Evolutionary conservation across 345 rosid species (phyloP), one percentile per base, ranked within the genome.

Genomic region (Salix dunnii): DNA sequence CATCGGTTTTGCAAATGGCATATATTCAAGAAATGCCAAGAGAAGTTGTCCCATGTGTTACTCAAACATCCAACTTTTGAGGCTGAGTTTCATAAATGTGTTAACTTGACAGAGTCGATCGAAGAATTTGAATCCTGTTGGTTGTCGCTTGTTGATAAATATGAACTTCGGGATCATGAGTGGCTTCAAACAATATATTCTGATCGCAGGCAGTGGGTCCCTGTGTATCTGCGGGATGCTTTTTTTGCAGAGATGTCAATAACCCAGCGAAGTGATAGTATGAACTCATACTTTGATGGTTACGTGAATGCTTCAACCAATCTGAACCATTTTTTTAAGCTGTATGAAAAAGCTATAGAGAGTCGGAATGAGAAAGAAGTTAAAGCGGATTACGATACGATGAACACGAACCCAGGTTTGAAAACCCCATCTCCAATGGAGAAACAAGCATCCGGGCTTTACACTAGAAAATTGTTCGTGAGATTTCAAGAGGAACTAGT

Each of bases 341-440:
- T 83, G 86, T 90, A 83, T 70, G 97, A 91, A 81, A 89, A 86
- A 85, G 94, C 97, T 55, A 74, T 88, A 68, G 83, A 84, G 55
- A 81, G 77, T 60, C 88, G 96, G 92, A 89, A 86, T 67, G 97
- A 89, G 49, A 91, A 88, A 79, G 97, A 91, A 77, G 69, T 91
- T 51, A 91, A 89, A 81, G 96, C 94, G 31, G 96, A 93, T 80
- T 87, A 85, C 67, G 96, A 91, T 76, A 86, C 92, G 18, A 75
- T 82, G 72, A 84, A 87, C 82, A 77, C 87, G 35, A 80, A 80
- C 53, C 88, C 94, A 7, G 58, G 85, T 72, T 70, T 93, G 77
- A 91, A 84, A 84, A 93, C 93, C 28, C 89, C 91, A 16, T 93
- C 97, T 76, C 94, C 96, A 16, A 90, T 85, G 93, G 97, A 90